phyloP scores from a whole-genome alignment of 1,139 yeast genomes.

The Hansenula anomala region DNA sequence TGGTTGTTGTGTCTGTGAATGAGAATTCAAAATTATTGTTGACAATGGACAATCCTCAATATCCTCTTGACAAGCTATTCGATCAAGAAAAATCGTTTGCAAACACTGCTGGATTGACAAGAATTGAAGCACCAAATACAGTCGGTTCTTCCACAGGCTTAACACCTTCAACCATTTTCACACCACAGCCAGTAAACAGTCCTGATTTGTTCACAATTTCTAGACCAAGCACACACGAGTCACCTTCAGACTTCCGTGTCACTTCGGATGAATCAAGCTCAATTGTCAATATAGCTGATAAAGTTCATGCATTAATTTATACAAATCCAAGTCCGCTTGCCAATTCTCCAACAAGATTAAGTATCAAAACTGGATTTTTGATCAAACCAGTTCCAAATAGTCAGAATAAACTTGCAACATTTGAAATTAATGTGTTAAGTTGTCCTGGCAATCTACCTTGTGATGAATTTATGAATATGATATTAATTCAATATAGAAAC shows the following conservation, averaged over 20 bases:
- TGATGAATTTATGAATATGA: conserved; percentile 49
- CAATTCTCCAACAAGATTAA: conserved; percentile 66
- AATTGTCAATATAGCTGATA: conserved; percentile 44
- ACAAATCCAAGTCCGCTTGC: conserved; percentile 58
- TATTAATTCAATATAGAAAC: conserved; percentile 65
- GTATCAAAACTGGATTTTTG: conserved; percentile 69
- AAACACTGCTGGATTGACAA: conserved; percentile 9
- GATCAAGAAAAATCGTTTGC: conserved; percentile 20
- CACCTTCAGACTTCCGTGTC: conserved; percentile 17
- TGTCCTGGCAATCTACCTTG: conserved; percentile 62
- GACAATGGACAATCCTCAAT: conserved; percentile 26
- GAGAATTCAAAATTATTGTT: conserved; percentile 55
- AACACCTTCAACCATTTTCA: conserved; percentile 25
- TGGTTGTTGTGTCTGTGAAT: conserved; percentile 73
- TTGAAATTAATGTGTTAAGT: conserved; percentile 63
- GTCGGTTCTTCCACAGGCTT: conserved; percentile 21
- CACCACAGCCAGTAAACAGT: conserved; percentile 30
- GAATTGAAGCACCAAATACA: conserved; percentile 19
- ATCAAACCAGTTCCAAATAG: conserved; percentile 35
- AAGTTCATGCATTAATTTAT: conserved; percentile 60
- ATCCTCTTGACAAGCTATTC: conserved; percentile 29
- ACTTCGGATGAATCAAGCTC: conserved; percentile 23
- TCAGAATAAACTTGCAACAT: conserved; percentile 23
- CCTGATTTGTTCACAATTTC: conserved; percentile 36
- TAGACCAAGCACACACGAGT: conserved; percentile 18